Evolutionary conservation across 192 early-diverging fungal genomes (phyloP), one percentile per base, ranked within the genome.

Genomic region (Umbelopsis sp.): DNA sequence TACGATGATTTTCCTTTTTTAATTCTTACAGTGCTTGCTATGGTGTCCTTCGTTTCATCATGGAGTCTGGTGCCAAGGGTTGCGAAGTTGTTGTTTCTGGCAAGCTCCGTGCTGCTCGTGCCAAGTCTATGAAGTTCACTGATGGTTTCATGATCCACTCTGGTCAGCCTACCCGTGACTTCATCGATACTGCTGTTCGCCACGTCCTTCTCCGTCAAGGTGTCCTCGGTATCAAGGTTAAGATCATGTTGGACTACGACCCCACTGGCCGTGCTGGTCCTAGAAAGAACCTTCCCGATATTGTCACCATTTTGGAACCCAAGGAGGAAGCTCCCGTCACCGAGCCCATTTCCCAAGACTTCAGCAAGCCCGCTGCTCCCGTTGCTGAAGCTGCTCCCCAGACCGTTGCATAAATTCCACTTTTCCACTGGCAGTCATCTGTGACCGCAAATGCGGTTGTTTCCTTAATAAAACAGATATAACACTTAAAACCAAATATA

Each of bases 71-170:
- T 77, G 97, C 95, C 79, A 99, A 99, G 92, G 97, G 97, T 84
- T 95, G 94, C 85, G 97, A 99, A 84, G 97, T 99, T 69, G 88
- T 99, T 81, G 93, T 99, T 74, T 98, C 96, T 73, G 97, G 97
- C 75, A 99, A 99, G 92, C 92, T 99, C 77, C 96, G 97, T 86
- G 97, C 92, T 83, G 96, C 96, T 73, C 97, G 97, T 95, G 97
- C 97, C 85, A 99, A 99, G 94, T 90, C 97, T 68, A 97, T 98
- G 97, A 99, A 99, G 92, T 99, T 99, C 87, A 88, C 91, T 82
- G 96, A 98, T 79, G 97, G 97, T 75, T 98, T 99, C 92, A 97
- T 99, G 96, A 93, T 98, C 85, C 96, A 98, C 94, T 97, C 96
- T 82, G 97, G 97, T 88, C 93, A 98, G 84, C 97, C 97, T 83